Evolutionary conservation across 1,139 yeast species (phyloP).

Genomic region (Pichia inconspicua): DNA sequence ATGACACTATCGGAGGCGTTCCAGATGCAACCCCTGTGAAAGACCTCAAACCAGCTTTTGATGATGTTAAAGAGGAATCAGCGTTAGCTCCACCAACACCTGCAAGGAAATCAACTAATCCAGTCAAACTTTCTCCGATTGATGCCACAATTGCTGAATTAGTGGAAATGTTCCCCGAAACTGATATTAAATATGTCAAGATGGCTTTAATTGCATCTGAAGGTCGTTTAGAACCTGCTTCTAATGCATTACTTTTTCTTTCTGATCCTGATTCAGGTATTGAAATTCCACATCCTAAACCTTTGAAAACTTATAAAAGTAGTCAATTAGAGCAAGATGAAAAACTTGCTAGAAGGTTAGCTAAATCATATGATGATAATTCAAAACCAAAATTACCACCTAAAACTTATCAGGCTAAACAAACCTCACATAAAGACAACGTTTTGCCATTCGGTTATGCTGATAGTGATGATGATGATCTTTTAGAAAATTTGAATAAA

Average conservation of each 20-base stretch:
- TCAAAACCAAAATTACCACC: slow-evolving; percentile 12
- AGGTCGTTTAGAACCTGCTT: slow-evolving; percentile 77
- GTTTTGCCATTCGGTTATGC: slow-evolving; percentile 14
- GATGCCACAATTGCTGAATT: slow-evolving; percentile 42
- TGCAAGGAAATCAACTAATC: slow-evolving; percentile 58
- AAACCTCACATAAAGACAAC: not conserved
- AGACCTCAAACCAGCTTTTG: not conserved
- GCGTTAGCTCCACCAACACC: not conserved
- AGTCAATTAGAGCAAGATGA: slow-evolving; percentile 69
- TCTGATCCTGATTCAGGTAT: slow-evolving; percentile 72
- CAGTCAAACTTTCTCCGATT: slow-evolving; percentile 22
- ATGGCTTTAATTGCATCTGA: slow-evolving; percentile 81
- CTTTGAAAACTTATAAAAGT: slow-evolving; percentile 15
- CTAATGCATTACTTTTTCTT: slow-evolving; percentile 73
- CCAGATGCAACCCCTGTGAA: not conserved
- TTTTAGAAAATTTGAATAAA: slow-evolving; percentile 58
- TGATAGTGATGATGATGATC: slow-evolving; percentile 41
- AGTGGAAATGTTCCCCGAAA: slow-evolving; percentile 74
- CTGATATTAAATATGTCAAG: slow-evolving; percentile 61
- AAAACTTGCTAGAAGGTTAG: slow-evolving; percentile 70
- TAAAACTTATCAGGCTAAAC: not conserved
- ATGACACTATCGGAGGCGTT: not conserved
- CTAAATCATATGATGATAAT: slow-evolving; percentile 52
- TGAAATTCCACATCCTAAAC: slow-evolving; percentile 38
- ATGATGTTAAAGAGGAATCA: not conserved